phyloP scores from a whole-genome alignment of 352 stramenopile genomes.

The Globisporangium solare region DNA sequence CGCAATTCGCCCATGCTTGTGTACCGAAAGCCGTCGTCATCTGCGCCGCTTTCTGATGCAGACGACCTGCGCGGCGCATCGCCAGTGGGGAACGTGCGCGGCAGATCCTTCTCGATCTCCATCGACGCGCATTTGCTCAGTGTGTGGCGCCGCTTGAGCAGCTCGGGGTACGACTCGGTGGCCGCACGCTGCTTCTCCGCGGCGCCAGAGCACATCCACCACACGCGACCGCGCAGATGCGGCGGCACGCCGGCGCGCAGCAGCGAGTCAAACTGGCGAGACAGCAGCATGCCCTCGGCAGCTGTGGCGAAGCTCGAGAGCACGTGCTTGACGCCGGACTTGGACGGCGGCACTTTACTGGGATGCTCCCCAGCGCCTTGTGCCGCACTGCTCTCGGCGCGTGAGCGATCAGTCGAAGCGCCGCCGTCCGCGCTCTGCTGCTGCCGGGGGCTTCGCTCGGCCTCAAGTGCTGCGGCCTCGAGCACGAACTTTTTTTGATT shows the following conservation, averaged over 20 bases:
- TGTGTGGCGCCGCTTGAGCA: slow-evolving; percentile 50
- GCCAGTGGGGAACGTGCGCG: slow-evolving; percentile 66
- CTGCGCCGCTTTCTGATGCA: slow-evolving; percentile 1
- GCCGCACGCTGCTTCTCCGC: slow-evolving; percentile 38
- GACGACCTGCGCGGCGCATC: slow-evolving; percentile 6
- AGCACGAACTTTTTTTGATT: slow-evolving; percentile 51
- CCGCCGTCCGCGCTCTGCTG: neutral
- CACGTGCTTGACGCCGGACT: slow-evolving; percentile 38
- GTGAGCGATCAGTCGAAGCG: neutral
- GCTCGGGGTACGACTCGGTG: slow-evolving; percentile 44
- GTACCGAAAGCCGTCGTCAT: slow-evolving; percentile 19
- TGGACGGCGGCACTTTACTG: slow-evolving; percentile 21
- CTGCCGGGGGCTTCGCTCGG: neutral
- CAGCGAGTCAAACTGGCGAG: slow-evolving; percentile 62
- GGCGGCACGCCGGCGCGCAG: slow-evolving; percentile 61
- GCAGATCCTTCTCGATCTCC: slow-evolving; percentile 89
- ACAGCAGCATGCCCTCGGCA: slow-evolving; percentile 44
- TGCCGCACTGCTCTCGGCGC: neutral
- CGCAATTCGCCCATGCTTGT: slow-evolving; percentile 60
- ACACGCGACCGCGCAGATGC: slow-evolving; percentile 64
- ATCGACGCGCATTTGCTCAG: slow-evolving; percentile 60
- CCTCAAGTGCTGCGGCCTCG: neutral
- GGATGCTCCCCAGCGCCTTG: slow-evolving; percentile 4
- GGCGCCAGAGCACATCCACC: slow-evolving; percentile 77
- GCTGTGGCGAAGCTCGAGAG: slow-evolving; percentile 45